A percentile compares a stretch with the other conserved stretches of the same genome.
Conservation (phyloP, 768 basidiomycete species). For the Neoboletus magnificus region DNA sequence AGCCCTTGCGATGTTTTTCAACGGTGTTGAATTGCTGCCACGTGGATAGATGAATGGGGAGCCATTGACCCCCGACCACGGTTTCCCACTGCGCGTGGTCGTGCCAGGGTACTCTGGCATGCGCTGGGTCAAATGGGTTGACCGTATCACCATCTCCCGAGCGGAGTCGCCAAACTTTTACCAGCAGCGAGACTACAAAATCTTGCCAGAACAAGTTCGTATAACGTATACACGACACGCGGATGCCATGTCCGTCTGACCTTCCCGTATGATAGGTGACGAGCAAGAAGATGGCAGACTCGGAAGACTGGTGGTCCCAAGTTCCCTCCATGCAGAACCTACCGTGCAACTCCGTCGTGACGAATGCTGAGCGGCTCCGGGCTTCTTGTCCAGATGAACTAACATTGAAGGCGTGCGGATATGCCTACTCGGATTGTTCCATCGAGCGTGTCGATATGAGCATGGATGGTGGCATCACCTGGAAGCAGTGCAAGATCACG, state of each 20-base stretch:
- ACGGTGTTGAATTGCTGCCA: neutral
- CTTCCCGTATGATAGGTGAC: conserved; percentile 16
- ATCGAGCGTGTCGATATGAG: conserved; percentile 51
- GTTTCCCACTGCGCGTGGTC: conserved; percentile 63
- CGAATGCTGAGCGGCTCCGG: conserved; percentile 16
- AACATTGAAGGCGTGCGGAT: conserved; percentile 46
- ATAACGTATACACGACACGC: conserved; percentile 6
- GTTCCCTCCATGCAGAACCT: conserved; percentile 57
- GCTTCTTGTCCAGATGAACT: conserved; percentile 18
- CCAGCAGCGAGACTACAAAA: conserved; percentile 69
- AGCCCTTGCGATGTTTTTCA: too few relatives aligned
- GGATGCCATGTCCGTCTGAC: neutral
- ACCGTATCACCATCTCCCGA: conserved; percentile 51
- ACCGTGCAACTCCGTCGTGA: conserved; percentile 62
- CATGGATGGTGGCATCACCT: conserved; percentile 48
- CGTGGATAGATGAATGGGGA: conserved; percentile 57
- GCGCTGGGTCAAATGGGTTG: conserved; percentile 77
- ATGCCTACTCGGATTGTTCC: conserved; percentile 50
- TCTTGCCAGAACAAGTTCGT: conserved; percentile 51
- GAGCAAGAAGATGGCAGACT: conserved; percentile 23
- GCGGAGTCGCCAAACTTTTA: conserved; percentile 65
- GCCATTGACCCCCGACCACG: conserved; percentile 55
- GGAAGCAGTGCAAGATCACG: conserved; percentile 48
- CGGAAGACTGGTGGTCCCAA: conserved; percentile 44
- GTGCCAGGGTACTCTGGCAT: conserved; percentile 68